These are phyloP conservation scores for Globisporangium iwayamae DNA, from an alignment of 352 stramenopile species.

Conservation along the genomic window DNA sequence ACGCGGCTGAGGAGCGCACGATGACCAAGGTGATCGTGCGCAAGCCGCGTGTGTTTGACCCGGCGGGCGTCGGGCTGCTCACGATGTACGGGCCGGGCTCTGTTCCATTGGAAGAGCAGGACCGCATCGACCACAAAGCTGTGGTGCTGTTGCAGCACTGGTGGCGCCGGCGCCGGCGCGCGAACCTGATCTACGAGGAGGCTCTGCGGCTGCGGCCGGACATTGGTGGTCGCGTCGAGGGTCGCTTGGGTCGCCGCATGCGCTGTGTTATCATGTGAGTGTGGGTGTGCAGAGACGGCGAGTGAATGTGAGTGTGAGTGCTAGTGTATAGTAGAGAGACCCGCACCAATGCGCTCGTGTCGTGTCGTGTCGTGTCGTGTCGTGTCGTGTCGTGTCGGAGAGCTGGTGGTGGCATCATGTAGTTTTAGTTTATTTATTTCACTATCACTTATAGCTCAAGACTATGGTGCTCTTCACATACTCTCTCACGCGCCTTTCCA, in stretches of 20 bases:
- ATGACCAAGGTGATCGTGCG: conserved; percentile 87
- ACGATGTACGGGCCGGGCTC: conserved; percentile 82
- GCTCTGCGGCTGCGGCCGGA: conserved; percentile 60
- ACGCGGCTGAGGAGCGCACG: conserved; percentile 80
- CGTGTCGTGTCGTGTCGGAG: too few species aligned
- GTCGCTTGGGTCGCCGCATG: conserved; percentile 16
- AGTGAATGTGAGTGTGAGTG: not conserved
- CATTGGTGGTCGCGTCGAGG: conserved; percentile 24
- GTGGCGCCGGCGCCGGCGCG: conserved; percentile 74
- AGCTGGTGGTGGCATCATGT: too few species aligned
- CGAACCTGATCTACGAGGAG: conserved; percentile 54
- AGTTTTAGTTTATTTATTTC: too few species aligned
- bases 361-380: too few species aligned
- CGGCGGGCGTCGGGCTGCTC: conserved; percentile 65
- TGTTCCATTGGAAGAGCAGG: conserved; percentile 87
- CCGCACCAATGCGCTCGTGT: too few species aligned
- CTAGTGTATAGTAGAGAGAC: too few species aligned
- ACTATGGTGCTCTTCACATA: too few species aligned
- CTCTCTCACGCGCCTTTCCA: too few species aligned
- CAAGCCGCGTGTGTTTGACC: conserved; percentile 80
- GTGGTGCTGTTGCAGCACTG: conserved; percentile 79
- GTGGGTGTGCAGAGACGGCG: not conserved
- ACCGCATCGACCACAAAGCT: conserved; percentile 79
- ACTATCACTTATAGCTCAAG: too few species aligned
- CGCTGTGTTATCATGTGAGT: conserved; percentile 27